Conservation (phyloP, 2,329 filamentous ascomycete genomes). For the Chaetomiaceae sp. region DNA sequence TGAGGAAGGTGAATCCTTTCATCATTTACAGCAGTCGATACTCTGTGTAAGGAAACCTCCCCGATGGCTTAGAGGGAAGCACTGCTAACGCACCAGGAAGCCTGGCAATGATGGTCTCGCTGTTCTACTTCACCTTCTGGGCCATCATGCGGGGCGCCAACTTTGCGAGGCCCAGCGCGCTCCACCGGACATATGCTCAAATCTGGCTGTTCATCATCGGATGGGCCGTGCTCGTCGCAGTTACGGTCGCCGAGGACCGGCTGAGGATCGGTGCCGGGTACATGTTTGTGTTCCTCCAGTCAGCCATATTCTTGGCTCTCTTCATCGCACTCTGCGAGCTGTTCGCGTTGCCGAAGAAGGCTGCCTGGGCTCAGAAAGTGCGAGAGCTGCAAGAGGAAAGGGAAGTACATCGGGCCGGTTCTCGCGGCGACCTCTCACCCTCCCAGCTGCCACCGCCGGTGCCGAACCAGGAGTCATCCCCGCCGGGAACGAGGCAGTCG, state of each 20-base stretch:
- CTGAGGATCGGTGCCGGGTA: conserved; percentile 72
- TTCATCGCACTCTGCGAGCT: conserved; percentile 75
- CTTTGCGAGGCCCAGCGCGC: conserved; percentile 75
- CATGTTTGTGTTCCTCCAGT: conserved; percentile 74
- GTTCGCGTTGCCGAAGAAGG: conserved; percentile 69
- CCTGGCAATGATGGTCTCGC: conserved; percentile 79
- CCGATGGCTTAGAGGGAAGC: not conserved
- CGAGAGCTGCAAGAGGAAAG: conserved; percentile 46
- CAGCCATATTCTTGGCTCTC: conserved; percentile 67
- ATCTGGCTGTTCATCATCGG: conserved; percentile 78
- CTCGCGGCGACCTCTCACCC: conserved; percentile 8
- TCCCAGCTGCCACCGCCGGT: conserved; percentile 15
- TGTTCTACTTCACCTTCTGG: conserved; percentile 81
- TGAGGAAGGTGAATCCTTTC: conserved; percentile 80
- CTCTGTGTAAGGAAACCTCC: conserved; percentile 52
- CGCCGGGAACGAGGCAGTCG: conserved; percentile 18
- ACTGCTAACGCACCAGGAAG: conserved; percentile 30
- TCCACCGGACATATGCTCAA: conserved; percentile 75
- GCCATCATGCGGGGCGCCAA: conserved; percentile 74
- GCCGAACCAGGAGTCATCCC: conserved; percentile 15
- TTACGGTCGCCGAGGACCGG: conserved; percentile 72
- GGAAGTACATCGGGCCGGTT: conserved; percentile 31
- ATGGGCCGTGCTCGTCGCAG: conserved; percentile 67
- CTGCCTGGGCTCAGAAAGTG: conserved; percentile 60
- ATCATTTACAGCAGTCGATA: conserved; percentile 90